Evolutionary conservation across 1,284 basidiomycete genomes (phyloP).

Genomic region (Papiliotrema nemorosa): DNA sequence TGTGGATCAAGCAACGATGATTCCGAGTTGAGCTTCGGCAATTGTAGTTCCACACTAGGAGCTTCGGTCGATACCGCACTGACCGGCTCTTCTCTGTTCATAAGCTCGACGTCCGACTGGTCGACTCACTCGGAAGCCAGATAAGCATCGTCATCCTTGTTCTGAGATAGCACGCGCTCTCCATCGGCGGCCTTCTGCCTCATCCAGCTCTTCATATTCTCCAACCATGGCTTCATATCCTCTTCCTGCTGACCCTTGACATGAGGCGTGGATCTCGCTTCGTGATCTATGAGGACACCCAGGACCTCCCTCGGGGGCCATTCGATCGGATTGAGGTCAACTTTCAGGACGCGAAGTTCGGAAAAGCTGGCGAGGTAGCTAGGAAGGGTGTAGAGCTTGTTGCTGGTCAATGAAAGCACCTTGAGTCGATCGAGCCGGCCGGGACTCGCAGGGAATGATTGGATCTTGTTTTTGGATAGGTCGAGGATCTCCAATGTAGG

Average conservation of each 20-base stretch:
- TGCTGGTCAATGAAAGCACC: conserved; percentile 83
- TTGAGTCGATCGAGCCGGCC: conserved; percentile 77
- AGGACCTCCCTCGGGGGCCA: conserved; percentile 64
- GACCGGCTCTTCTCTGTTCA: conserved; percentile 23
- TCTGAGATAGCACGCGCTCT: conserved; percentile 16
- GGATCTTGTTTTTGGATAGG: conserved; percentile 88
- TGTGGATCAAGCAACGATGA: too few species aligned
- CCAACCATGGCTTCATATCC: conserved; percentile 68
- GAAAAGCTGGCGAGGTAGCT: conserved; percentile 71
- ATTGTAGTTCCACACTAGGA: conserved; percentile 7
- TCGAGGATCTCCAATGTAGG: conserved; percentile 90
- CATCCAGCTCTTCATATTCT: conserved; percentile 69
- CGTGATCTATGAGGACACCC: conserved; percentile 27
- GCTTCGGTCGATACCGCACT: conserved; percentile 18
- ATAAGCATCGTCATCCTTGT: conserved; percentile 19
- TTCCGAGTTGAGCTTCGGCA: too few species aligned
- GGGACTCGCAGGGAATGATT: conserved; percentile 70
- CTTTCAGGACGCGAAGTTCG: conserved; percentile 73
- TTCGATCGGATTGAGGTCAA: conserved; percentile 86
- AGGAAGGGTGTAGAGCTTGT: conserved; percentile 76
- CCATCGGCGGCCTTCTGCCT: conserved; percentile 31
- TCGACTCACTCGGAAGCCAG: conserved; percentile 27
- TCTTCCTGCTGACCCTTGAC: conserved; percentile 46
- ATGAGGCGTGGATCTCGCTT: conserved; percentile 9
- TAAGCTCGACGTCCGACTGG: background rate